These are phyloP conservation scores for Lathyrus tuberosus DNA, from an alignment of 306 rosid genomes.

Conservation along the genomic window DNA sequence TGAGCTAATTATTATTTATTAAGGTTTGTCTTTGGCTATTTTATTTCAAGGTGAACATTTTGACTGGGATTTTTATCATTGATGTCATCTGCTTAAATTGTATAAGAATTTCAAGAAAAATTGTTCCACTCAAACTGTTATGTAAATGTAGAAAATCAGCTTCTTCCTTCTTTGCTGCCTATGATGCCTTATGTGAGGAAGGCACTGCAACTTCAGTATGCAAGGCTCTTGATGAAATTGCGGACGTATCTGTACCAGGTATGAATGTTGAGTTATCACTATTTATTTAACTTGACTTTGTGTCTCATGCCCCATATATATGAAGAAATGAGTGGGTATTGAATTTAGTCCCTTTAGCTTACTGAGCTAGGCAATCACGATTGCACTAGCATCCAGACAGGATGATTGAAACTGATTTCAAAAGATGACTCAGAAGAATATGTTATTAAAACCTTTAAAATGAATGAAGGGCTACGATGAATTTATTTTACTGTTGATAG, in stretches of 20 bases:
- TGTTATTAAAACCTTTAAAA: conserved; percentile 4
- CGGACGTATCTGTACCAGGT: conserved; percentile 91
- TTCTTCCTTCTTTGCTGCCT: conserved; percentile 89
- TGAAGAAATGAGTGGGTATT: neutral
- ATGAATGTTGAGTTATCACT: conserved; percentile 38
- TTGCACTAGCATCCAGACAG: neutral
- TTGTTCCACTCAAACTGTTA: conserved; percentile 33
- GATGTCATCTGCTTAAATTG: conserved; percentile 17
- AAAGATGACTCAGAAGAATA: conserved; percentile 14
- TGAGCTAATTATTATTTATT: conserved; percentile 32
- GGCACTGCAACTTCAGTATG: conserved; percentile 94
- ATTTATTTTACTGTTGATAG: conserved; percentile 15
- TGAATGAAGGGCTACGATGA: conserved; percentile 24
- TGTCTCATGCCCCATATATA: conserved; percentile 26
- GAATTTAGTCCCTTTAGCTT: neutral
- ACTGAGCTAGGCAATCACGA: neutral
- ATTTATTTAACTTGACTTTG: conserved; percentile 21
- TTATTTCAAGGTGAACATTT: conserved; percentile 27
- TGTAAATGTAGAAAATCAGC: conserved; percentile 73
- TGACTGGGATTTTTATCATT: conserved; percentile 33
- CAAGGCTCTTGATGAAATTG: conserved; percentile 89
- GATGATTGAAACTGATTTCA: neutral
- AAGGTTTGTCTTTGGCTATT: conserved; percentile 15
- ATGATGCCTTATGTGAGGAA: conserved; percentile 94
- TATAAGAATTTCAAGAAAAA: neutral